phyloP scores from a whole-genome alignment of 139 green algal genomes.

The Coelastrella sp. region DNA sequence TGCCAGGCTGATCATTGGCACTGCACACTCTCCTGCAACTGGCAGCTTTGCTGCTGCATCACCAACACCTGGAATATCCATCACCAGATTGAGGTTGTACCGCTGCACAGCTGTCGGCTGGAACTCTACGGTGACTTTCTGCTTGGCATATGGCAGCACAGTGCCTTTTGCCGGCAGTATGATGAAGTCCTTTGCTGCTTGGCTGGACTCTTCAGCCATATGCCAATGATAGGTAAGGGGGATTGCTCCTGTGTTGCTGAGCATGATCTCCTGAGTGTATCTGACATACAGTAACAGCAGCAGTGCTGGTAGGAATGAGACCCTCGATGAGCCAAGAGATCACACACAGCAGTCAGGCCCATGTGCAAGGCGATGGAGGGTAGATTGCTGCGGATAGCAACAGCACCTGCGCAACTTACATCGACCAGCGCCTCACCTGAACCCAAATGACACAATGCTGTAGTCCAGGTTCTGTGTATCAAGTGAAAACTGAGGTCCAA shows the following conservation, averaged over 20 bases:
- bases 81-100: conserved; percentile 64
- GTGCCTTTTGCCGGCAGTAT: conserved; percentile 67
- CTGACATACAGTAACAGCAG: conserved; percentile 30
- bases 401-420: too few species aligned
- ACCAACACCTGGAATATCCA: conserved; percentile 79
- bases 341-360: not conserved
- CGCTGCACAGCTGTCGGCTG: conserved; percentile 52
- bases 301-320: not conserved
- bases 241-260: conserved; percentile 85
- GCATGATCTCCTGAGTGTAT: conserved; percentile 74
- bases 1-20: conserved; percentile 73
- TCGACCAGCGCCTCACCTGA: conserved; percentile 59
- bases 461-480: conserved; percentile 79
- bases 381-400: too few species aligned
- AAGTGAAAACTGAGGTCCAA: conserved; percentile 78
- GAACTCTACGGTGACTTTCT: conserved; percentile 75
- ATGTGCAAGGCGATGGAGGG: too few species aligned
- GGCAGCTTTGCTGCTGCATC: conserved; percentile 57
- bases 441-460: conserved; percentile 81
- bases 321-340: not conserved
- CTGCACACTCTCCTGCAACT: conserved; percentile 74
- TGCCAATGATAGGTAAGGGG: conserved; percentile 80
- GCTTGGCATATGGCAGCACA: conserved; percentile 71
- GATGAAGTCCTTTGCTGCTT: not conserved
- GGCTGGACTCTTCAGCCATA: conserved; percentile 61